Conservation (phyloP, 306 rosid species). For the Fragaria nilgerrensis region DNA sequence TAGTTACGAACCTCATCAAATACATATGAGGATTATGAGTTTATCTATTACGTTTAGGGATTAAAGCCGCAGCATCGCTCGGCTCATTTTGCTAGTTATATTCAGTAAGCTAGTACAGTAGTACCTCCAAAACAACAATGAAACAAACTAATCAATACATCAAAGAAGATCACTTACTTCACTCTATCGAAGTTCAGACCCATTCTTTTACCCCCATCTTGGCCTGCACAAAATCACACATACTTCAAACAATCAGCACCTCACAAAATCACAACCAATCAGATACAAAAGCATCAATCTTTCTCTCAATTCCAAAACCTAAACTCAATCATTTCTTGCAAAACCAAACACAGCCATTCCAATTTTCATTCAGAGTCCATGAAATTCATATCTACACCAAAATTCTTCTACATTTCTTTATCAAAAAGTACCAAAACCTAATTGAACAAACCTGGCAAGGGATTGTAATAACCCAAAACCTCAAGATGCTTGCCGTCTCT, state of each 20-base stretch:
- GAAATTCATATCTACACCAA: too few relatives aligned
- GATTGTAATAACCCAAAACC: conserved; percentile 83
- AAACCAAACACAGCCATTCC: background rate
- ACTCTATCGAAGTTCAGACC: conserved; percentile 88
- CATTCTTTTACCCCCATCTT: conserved; percentile 89
- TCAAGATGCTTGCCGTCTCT: conserved; percentile 95
- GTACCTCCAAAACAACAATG: background rate
- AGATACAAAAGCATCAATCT: background rate
- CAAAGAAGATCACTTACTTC: conserved; percentile 51
- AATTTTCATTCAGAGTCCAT: background rate
- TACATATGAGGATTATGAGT: too few relatives aligned
- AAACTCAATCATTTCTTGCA: background rate
- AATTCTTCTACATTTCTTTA: background rate
- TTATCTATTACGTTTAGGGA: too few relatives aligned
- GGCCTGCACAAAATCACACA: conserved; percentile 51
- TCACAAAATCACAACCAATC: background rate
- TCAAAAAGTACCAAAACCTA: background rate
- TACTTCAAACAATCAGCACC: conserved; percentile 15
- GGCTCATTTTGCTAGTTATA: background rate
- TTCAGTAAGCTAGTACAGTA: background rate
- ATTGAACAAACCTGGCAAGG: conserved; percentile 61
- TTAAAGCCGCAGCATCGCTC: too few relatives aligned
- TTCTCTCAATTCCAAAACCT: background rate
- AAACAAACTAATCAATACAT: background rate
- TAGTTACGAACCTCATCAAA: too few relatives aligned